These are phyloP conservation scores for Xylaria hypoxylon DNA, from an alignment of 2,329 filamentous ascomycete species.

Conservation along the genomic window DNA sequence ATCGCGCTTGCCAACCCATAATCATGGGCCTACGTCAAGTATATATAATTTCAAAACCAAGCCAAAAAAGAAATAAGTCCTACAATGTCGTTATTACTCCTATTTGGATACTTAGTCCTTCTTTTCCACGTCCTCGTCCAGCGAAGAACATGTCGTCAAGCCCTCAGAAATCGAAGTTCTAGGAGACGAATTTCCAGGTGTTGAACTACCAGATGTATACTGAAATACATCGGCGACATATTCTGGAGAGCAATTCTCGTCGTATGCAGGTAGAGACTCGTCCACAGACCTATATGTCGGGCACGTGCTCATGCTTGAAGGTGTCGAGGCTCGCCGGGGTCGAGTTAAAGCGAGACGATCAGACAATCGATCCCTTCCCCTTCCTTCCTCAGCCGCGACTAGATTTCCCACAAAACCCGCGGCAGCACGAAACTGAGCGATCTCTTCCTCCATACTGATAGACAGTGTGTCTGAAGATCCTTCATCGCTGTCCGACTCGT, in stretches of 20 bases:
- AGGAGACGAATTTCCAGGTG: constrained; percentile 12
- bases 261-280: constrained; percentile 59
- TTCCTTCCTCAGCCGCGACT: constrained; percentile 58
- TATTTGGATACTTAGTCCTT: constrained; percentile 40
- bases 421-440: constrained; percentile 60
- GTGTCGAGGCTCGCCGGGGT: constrained; percentile 40
- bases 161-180: constrained; percentile 36
- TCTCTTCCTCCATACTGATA: constrained; percentile 61
- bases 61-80: not conserved
- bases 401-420: constrained; percentile 60
- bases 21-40: constrained; percentile 8
- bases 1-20: constrained; percentile 5
- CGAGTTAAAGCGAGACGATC: constrained; percentile 36
- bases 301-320: constrained; percentile 48
- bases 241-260: constrained; percentile 51
- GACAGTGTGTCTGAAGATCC: constrained; percentile 46
- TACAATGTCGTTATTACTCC: constrained; percentile 15
- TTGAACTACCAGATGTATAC: constrained; percentile 49
- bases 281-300: constrained; percentile 51
- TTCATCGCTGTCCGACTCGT: constrained; percentile 46
- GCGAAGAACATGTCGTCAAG: constrained; percentile 40
- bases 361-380: constrained; percentile 38
- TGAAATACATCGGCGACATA: constrained; percentile 59
- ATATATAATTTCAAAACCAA: constrained; percentile 20
- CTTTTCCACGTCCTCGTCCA: constrained; percentile 46